Evolutionary conservation across 352 stramenopile genomes (phyloP).

Genomic region (Pythium periplocum): DNA sequence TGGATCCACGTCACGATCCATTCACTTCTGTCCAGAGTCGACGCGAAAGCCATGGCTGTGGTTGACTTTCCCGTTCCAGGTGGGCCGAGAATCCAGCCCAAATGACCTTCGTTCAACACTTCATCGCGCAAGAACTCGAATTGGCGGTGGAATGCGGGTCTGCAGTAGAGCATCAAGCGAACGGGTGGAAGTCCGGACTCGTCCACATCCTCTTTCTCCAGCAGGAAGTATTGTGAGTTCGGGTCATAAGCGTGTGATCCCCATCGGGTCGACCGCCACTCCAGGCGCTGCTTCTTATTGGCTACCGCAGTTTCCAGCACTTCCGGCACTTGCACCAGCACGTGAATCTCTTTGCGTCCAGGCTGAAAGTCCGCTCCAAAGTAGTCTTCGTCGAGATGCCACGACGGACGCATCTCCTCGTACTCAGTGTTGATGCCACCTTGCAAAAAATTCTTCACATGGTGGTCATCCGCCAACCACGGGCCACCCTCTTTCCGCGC

Average conservation of each 20-base stretch:
- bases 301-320: neutral
- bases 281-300: slow-evolving; percentile 7
- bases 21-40: slow-evolving; percentile 6
- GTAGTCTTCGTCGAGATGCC: too few relatives aligned
- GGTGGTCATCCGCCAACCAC: too few relatives aligned
- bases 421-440: too few relatives aligned
- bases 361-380: too few relatives aligned
- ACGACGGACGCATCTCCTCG: too few relatives aligned
- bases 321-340: too few relatives aligned
- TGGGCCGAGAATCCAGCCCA: slow-evolving; percentile 9
- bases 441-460: too few relatives aligned
- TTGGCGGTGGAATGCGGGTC: slow-evolving; percentile 6
- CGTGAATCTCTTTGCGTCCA: too few relatives aligned
- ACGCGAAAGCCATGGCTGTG: slow-evolving; percentile 13
- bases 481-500: too few relatives aligned
- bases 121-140: slow-evolving; percentile 8
- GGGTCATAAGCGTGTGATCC: slow-evolving; percentile 7
- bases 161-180: slow-evolving; percentile 8
- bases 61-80: slow-evolving; percentile 16
- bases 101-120: slow-evolving; percentile 8
- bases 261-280: slow-evolving; percentile 8
- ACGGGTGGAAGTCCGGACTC: slow-evolving; percentile 4
- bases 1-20: slow-evolving; percentile 11
- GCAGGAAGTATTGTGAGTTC: slow-evolving; percentile 6
- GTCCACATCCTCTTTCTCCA: slow-evolving; percentile 9